These are phyloP conservation scores for Mortierella hygrophila DNA, from an alignment of 192 early-diverging fungal genomes.

Conservation along the genomic window DNA sequence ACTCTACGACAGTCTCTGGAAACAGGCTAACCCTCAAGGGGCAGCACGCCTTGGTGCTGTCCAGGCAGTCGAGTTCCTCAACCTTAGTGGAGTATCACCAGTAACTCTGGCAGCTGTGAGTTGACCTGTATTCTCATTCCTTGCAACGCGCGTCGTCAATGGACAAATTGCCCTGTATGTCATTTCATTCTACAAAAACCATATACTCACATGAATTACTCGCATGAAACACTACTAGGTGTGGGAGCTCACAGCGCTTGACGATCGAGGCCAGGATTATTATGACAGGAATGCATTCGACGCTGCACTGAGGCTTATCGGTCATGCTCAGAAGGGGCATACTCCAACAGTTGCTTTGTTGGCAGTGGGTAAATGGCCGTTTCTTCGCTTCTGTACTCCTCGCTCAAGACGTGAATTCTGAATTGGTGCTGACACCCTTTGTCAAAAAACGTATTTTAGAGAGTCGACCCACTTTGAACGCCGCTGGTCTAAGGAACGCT, in stretches of 20 bases:
- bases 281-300: background rate
- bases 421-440: no score
- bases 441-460: background rate
- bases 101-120: background rate
- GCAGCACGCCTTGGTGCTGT: background rate
- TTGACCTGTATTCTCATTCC: background rate
- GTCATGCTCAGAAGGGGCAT: background rate
- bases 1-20: background rate
- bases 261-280: background rate
- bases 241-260: background rate
- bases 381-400: no score
- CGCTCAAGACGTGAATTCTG: background rate
- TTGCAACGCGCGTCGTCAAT: background rate
- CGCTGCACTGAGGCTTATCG: background rate
- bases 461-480: background rate
- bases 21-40: background rate
- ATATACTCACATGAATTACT: no score
- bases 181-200: no score
- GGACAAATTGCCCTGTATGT: no score
- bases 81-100: background rate
- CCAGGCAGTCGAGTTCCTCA: background rate
- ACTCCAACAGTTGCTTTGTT: background rate
- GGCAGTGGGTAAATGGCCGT: background rate
- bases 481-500: background rate
- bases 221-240: background rate